Conservation (phyloP, 116 monocot genomes). For the Posidonia oceanica region DNA sequence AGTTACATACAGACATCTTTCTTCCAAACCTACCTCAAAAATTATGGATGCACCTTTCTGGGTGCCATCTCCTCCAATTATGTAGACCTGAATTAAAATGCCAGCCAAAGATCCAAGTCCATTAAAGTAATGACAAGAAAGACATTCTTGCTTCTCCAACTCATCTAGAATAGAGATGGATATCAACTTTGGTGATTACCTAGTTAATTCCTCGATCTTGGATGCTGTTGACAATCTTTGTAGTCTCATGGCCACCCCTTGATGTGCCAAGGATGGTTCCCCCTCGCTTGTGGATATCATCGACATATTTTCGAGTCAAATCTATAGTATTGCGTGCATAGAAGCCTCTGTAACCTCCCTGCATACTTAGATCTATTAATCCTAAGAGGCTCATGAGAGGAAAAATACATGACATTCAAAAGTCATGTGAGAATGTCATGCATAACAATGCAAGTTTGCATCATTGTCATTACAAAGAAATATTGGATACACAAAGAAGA, state of each 20-base stretch:
- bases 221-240: no score
- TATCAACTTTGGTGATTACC: slow-evolving; percentile 13
- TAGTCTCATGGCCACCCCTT: slow-evolving; percentile 39
- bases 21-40: no score
- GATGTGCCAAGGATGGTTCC: slow-evolving; percentile 42
- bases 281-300: slow-evolving; percentile 43
- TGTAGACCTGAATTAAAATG: slow-evolving; percentile 8
- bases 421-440: background rate
- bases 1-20: no score
- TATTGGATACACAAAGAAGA: no score
- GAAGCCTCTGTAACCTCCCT: slow-evolving; percentile 49
- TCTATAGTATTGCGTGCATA: slow-evolving; percentile 37
- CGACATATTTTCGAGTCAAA: slow-evolving; percentile 29
- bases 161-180: background rate
- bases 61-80: no score
- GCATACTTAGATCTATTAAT: background rate
- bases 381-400: background rate
- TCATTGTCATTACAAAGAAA: background rate
- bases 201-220: no score
- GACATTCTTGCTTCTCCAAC: background rate
- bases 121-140: background rate
- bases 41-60: no score
- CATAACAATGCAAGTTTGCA: background rate
- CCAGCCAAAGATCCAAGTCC: background rate
- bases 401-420: background rate